A percentile compares a stretch with the other conserved stretches of the same genome.
Evolutionary conservation across 192 early-diverging fungal species (phyloP).

Genomic region (Backusella morwellensis): DNA sequence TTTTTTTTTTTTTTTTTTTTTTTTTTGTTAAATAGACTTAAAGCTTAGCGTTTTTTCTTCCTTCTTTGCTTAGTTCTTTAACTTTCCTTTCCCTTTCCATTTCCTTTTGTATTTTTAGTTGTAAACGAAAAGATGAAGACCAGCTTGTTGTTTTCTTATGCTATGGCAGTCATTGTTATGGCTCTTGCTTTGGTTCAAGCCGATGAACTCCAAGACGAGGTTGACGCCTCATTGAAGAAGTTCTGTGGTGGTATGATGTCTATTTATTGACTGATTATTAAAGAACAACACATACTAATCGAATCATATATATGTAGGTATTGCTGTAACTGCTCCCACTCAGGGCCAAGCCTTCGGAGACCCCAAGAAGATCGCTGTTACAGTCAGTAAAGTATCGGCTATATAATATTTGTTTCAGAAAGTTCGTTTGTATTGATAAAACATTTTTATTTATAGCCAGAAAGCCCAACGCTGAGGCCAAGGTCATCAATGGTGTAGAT

Average conservation of each 20-base stretch:
- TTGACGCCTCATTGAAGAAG: slow-evolving; percentile 28
- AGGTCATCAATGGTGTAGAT: slow-evolving; percentile 33
- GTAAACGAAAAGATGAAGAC: slow-evolving; percentile 23
- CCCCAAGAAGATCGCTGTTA: slow-evolving; percentile 25
- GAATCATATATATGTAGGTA: neutral
- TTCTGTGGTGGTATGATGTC: slow-evolving; percentile 29
- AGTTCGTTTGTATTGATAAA: neutral
- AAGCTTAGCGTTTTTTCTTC: neutral
- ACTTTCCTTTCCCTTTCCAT: slow-evolving; percentile 5
- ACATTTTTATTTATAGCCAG: slow-evolving; percentile 19
- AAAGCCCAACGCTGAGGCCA: slow-evolving; percentile 27
- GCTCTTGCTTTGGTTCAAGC: slow-evolving; percentile 20
- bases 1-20: neutral
- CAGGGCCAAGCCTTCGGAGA: slow-evolving; percentile 10
- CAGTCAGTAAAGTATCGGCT: slow-evolving; percentile 29
- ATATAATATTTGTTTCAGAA: neutral
- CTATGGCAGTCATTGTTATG: slow-evolving; percentile 12
- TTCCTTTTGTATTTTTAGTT: neutral
- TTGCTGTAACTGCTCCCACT: slow-evolving; percentile 25
- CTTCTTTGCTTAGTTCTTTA: slow-evolving; percentile 9
- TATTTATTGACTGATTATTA: neutral
- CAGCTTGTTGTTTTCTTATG: slow-evolving; percentile 18
- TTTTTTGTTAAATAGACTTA: neutral
- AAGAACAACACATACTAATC: neutral
- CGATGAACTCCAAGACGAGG: slow-evolving; percentile 28